Evolutionary conservation across 2,329 filamentous ascomycete genomes (phyloP).

Genomic region (Talaromyces verruculosus): DNA sequence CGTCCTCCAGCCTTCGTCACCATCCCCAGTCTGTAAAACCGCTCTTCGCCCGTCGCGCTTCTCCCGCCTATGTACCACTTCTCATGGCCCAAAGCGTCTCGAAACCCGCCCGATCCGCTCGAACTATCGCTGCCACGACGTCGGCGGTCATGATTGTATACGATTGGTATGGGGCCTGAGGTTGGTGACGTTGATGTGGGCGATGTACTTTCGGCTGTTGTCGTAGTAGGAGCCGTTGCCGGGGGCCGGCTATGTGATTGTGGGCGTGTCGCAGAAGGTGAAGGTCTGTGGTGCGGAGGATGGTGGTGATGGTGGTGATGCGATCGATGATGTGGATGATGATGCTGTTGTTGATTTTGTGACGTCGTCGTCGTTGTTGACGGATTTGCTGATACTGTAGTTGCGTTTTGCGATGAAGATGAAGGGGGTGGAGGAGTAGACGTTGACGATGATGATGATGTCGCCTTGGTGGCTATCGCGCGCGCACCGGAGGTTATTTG

Average conservation of each 20-base stretch:
- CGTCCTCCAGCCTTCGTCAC: constrained; percentile 47
- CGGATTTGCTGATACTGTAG: constrained; percentile 22
- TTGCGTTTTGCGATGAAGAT: not conserved
- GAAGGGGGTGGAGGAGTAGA: constrained; percentile 31
- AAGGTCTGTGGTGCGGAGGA: constrained; percentile 31
- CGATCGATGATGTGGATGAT: constrained; percentile 19
- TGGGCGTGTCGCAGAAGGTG: constrained; percentile 24
- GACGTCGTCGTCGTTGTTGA: constrained; percentile 13
- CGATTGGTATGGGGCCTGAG: constrained; percentile 39
- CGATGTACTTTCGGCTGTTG: constrained; percentile 21
- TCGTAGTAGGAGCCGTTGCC: not conserved
- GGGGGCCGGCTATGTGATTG: constrained; percentile 33
- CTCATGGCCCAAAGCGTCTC: constrained; percentile 48
- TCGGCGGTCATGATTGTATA: constrained; percentile 41
- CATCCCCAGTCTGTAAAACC: constrained; percentile 51
- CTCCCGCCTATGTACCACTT: constrained; percentile 55
- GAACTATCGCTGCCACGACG: constrained; percentile 51
- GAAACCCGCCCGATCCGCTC: constrained; percentile 49
- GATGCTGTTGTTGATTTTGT: constrained; percentile 25
- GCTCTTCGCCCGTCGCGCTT: constrained; percentile 49
- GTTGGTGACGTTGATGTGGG: constrained; percentile 24
- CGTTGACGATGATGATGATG: constrained; percentile 23
- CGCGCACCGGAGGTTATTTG: constrained; percentile 44
- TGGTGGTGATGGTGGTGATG: constrained; percentile 31
- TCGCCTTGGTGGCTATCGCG: constrained; percentile 50